phyloP scores from a whole-genome alignment of 208 protist species.

The Trypanosoma conorhini region DNA sequence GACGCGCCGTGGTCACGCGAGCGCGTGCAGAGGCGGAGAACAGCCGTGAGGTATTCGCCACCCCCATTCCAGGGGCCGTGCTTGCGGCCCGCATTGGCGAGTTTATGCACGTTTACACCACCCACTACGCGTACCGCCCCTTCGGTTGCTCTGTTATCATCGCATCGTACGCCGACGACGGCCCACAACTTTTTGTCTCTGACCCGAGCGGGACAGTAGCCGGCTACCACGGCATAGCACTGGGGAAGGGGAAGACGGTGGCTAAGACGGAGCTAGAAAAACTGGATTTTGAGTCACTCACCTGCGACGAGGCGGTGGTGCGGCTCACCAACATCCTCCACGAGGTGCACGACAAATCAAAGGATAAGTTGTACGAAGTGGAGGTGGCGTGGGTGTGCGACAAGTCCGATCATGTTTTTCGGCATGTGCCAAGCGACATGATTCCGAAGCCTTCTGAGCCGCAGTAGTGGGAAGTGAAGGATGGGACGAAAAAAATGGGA shows the following conservation, averaged over 20 bases:
- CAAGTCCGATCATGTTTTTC: slow-evolving; percentile 79
- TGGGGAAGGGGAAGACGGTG: slow-evolving; percentile 98
- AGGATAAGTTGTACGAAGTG: slow-evolving; percentile 98
- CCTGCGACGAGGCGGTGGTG: slow-evolving; percentile 93
- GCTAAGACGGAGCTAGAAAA: slow-evolving; percentile 99
- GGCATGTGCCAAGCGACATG: slow-evolving; percentile 57
- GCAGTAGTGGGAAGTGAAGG: slow-evolving; percentile 14
- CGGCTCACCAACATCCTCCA: slow-evolving; percentile 95
- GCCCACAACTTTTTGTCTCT: slow-evolving; percentile 96
- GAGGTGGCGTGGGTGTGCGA: slow-evolving; percentile 98
- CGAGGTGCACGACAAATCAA: slow-evolving; percentile 78
- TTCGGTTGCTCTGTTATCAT: slow-evolving; percentile 97
- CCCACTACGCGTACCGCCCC: slow-evolving; percentile 94
- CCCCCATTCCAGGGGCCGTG: slow-evolving; percentile 92
- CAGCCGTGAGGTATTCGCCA: slow-evolving; percentile 93
- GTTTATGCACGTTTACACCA: slow-evolving; percentile 96
- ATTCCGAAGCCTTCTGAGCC: slow-evolving; percentile 47
- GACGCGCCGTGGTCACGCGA: slow-evolving; percentile 92
- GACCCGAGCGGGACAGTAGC: slow-evolving; percentile 97
- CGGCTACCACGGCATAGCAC: slow-evolving; percentile 95
- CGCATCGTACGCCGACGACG: slow-evolving; percentile 92
- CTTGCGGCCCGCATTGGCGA: slow-evolving; percentile 89
- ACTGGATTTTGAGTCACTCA: slow-evolving; percentile 94
- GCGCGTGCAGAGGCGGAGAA: slow-evolving; percentile 93
- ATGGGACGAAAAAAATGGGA: background rate